phyloP scores from a whole-genome alignment of 768 basidiomycete species.

The Zangia roseola region DNA sequence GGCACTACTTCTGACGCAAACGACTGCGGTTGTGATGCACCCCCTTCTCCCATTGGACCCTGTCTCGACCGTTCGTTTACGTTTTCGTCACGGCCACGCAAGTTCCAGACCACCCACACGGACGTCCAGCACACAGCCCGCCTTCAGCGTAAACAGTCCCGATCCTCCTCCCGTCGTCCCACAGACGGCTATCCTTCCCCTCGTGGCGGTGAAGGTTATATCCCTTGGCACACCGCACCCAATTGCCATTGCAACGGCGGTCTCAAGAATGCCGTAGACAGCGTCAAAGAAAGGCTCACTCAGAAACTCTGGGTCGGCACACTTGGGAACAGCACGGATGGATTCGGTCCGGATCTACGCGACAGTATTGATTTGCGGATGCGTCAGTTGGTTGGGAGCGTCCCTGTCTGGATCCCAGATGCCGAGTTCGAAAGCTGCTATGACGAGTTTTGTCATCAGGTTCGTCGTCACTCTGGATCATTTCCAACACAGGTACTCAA shows the following conservation, averaged over 20 bases:
- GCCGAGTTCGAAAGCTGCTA: constrained; percentile 77
- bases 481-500: constrained; percentile 17
- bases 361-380: constrained; percentile 54
- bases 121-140: constrained; percentile 39
- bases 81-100: constrained; percentile 34
- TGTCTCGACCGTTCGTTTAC: constrained; percentile 28
- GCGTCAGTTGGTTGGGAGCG: constrained; percentile 37
- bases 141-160: constrained; percentile 49
- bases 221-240: constrained; percentile 47
- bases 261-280: constrained; percentile 77
- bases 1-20: not conserved
- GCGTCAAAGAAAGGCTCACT: constrained; percentile 54
- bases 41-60: not conserved
- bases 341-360: constrained; percentile 54
- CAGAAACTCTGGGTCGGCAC: constrained; percentile 68
- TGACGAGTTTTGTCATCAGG: constrained; percentile 86
- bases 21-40: not conserved
- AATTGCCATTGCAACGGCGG: constrained; percentile 83
- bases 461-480: constrained; percentile 27
- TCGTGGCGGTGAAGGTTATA: constrained; percentile 15
- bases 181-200: constrained; percentile 32
- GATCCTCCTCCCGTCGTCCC: constrained; percentile 53
- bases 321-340: constrained; percentile 69
- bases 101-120: constrained; percentile 50
- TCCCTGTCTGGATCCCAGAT: constrained; percentile 81